These are phyloP conservation scores for Cylindrodendrum hubeiense DNA, from an alignment of 2,329 filamentous ascomycete species.

Conservation along the genomic window DNA sequence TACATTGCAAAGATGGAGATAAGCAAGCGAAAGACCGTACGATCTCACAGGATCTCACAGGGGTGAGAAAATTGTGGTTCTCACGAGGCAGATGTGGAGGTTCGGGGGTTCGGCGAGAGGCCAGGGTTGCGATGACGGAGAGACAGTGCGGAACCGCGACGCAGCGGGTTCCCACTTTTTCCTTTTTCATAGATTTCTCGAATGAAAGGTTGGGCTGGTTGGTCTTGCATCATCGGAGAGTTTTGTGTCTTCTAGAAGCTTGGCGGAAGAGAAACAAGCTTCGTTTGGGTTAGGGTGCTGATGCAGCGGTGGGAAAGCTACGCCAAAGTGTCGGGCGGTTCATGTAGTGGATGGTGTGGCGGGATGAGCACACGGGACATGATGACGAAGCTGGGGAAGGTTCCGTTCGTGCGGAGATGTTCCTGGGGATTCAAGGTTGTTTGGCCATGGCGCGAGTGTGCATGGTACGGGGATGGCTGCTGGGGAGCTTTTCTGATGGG, in stretches of 20 bases:
- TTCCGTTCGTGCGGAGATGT: slow-evolving; percentile 8
- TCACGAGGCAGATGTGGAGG: slow-evolving; percentile 17
- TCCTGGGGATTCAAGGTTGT: slow-evolving; percentile 17
- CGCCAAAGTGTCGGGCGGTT: too few species aligned
- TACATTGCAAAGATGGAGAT: slow-evolving; percentile 5
- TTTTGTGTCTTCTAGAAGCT: slow-evolving; percentile 8
- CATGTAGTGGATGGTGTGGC: not conserved
- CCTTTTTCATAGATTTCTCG: not conserved
- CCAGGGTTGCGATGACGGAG: not conserved
- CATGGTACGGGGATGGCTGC: slow-evolving; percentile 1
- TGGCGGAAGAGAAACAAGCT: not conserved
- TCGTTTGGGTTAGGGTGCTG: slow-evolving; percentile 22
- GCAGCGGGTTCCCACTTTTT: not conserved
- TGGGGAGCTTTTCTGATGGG: not conserved
- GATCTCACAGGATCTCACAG: not conserved
- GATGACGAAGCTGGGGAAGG: not conserved
- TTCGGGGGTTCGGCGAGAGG: slow-evolving; percentile 10
- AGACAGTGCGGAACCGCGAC: not conserved
- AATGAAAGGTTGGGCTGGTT: not conserved
- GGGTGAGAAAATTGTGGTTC: slow-evolving; percentile 1
- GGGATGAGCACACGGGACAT: not conserved
- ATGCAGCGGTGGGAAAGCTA: not conserved
- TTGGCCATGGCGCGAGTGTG: slow-evolving; percentile 3
- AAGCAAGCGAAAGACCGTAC: slow-evolving; percentile 1
- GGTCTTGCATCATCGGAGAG: not conserved